Evolutionary conservation across 352 stramenopile genomes (phyloP).

Genomic region (Globisporangium splendens): DNA sequence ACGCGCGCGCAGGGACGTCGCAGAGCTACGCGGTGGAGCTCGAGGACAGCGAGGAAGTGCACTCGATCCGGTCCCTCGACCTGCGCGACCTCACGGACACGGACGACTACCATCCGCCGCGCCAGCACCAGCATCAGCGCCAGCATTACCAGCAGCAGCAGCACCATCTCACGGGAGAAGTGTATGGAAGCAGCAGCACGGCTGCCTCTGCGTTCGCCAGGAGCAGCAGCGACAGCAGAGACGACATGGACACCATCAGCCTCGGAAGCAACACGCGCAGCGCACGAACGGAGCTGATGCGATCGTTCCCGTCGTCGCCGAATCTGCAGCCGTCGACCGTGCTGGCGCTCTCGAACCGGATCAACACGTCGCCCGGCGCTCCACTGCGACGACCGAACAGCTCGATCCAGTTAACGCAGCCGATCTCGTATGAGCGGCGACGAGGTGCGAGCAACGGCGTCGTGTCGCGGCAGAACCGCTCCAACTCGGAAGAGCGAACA

Average conservation of each 20-base stretch:
- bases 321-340: slow-evolving; percentile 18
- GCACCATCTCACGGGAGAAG: background rate
- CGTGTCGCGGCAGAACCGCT: slow-evolving; percentile 15
- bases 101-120: background rate
- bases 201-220: slow-evolving; percentile 5
- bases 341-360: slow-evolving; percentile 9
- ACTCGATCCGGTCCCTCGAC: slow-evolving; percentile 9
- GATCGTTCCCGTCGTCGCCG: slow-evolving; percentile 6
- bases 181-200: background rate
- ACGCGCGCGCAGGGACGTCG: background rate
- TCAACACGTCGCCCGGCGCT: slow-evolving; percentile 7
- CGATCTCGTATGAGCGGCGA: slow-evolving; percentile 15
- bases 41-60: slow-evolving; percentile 16
- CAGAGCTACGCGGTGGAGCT: slow-evolving; percentile 2
- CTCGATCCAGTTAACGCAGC: background rate
- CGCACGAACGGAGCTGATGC: slow-evolving; percentile 1
- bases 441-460: slow-evolving; percentile 6
- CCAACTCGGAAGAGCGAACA: slow-evolving; percentile 42
- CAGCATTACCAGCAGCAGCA: slow-evolving; percentile 5
- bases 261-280: slow-evolving; percentile 13
- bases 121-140: slow-evolving; percentile 2
- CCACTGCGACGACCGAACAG: slow-evolving; percentile 9
- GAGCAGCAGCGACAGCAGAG: slow-evolving; percentile 13
- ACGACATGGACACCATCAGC: slow-evolving; percentile 11
- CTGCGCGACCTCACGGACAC: background rate